Percentiles rank a stretch among this genome's conserved stretches.
Evolutionary conservation across 2,329 filamentous ascomycete genomes (phyloP).

Genomic region (Emmonsia crescens): DNA sequence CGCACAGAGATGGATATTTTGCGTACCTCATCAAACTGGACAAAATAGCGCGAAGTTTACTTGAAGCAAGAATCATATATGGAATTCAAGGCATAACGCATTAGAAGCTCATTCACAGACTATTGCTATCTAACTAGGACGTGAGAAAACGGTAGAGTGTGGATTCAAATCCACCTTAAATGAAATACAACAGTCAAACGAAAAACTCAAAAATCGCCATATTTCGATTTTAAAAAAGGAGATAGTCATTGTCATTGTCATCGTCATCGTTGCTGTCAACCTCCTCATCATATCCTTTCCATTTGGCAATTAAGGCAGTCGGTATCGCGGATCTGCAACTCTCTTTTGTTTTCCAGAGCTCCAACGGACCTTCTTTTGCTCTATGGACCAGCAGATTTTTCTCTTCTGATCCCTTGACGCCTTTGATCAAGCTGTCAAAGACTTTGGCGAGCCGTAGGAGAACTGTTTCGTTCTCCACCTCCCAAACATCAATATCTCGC

Average conservation of each 20-base stretch:
- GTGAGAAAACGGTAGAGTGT: background rate
- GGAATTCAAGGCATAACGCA: background rate
- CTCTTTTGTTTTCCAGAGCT: background rate
- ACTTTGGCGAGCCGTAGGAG: conserved; percentile 8
- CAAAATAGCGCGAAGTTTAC: background rate
- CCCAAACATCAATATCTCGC: conserved; percentile 32
- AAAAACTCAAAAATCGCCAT: background rate
- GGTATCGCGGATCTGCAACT: conserved; percentile 1
- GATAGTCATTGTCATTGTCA: background rate
- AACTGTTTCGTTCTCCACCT: conserved; percentile 24
- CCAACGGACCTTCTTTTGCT: conserved; percentile 1
- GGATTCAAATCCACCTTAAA: background rate
- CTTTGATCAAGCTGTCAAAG: conserved; percentile 5
- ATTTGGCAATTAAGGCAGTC: conserved; percentile 4
- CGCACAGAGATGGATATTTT: background rate
- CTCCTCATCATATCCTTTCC: background rate
- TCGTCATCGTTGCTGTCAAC: background rate
- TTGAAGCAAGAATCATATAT: background rate
- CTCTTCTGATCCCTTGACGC: background rate
- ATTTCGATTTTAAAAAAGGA: background rate
- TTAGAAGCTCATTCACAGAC: background rate
- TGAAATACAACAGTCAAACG: background rate
- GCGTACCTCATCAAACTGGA: background rate
- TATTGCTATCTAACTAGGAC: background rate
- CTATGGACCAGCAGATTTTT: conserved; percentile 3